phyloP scores from a whole-genome alignment of 2,329 filamentous ascomycete genomes.

The Hypoxylon sp. region DNA sequence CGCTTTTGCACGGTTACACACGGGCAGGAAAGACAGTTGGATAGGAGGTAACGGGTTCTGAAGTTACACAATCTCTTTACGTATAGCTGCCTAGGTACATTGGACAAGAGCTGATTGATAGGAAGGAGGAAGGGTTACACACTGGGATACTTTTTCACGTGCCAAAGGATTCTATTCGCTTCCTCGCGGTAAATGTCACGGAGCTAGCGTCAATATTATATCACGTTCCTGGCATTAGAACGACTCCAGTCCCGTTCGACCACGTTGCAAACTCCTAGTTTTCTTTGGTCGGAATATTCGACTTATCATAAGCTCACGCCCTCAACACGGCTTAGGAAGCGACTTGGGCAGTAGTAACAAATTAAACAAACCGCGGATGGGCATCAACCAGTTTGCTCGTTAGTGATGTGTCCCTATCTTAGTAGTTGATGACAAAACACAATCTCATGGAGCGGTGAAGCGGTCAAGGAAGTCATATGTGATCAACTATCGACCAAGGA shows the following conservation, averaged over 20 bases:
- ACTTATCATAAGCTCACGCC: constrained; percentile 25
- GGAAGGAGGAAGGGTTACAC: constrained; percentile 34
- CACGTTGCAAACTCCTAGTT: constrained; percentile 38
- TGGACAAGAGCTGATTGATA: constrained; percentile 10
- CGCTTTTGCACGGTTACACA: constrained; percentile 40
- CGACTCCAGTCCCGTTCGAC: constrained; percentile 39
- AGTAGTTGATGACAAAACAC: constrained; percentile 30
- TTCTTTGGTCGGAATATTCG: constrained; percentile 31
- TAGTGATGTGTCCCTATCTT: constrained; percentile 38
- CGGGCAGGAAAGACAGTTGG: constrained; percentile 22
- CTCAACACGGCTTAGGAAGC: constrained; percentile 11
- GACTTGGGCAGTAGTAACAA: constrained; percentile 35
- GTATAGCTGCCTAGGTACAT: constrained; percentile 7
- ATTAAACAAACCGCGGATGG: constrained; percentile 43
- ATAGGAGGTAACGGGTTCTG: constrained; percentile 21
- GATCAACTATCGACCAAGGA: constrained; percentile 27
- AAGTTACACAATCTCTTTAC: constrained; percentile 22
- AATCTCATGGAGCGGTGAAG: constrained; percentile 40
- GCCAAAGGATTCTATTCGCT: constrained; percentile 32
- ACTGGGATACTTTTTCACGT: constrained; percentile 19
- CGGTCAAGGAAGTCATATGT: constrained; percentile 17
- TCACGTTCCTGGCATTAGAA: constrained; percentile 33
- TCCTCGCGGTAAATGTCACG: constrained; percentile 18
- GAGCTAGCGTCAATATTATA: constrained; percentile 33
- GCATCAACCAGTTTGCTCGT: constrained; percentile 35